phyloP scores from a whole-genome alignment of 257 asterid species.

The Lantana camara region DNA sequence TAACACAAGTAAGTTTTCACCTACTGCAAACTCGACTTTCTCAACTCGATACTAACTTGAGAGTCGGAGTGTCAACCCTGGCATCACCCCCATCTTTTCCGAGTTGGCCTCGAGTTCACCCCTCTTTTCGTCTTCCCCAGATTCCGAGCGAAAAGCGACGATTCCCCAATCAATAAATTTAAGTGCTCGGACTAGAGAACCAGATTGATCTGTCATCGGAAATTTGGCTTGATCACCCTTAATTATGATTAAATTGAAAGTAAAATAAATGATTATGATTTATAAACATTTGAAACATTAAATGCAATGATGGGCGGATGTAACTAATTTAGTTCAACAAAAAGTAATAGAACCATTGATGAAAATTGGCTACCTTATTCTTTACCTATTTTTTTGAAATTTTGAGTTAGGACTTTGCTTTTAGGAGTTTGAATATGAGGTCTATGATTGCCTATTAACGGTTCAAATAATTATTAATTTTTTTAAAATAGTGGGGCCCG shows the following conservation, averaged over 20 bases:
- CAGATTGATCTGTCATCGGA: no score
- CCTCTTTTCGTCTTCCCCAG: neutral
- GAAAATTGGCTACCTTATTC: constrained; percentile 5
- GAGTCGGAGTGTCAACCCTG: no score
- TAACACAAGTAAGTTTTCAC: no score
- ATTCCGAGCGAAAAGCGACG: no score
- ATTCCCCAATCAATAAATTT: no score
- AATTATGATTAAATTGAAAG: no score
- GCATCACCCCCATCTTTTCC: no score
- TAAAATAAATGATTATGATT: neutral
- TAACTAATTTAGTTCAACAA: constrained; percentile 1
- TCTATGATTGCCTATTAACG: constrained; percentile 57
- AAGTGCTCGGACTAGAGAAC: no score
- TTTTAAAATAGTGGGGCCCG: constrained; percentile 32
- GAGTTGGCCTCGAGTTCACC: no score
- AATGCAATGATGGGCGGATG: constrained; percentile 25
- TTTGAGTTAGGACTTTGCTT: constrained; percentile 14
- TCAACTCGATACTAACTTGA: no score
- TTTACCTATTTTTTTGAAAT: neutral
- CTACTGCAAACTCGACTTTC: no score
- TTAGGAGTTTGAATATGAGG: constrained; percentile 46
- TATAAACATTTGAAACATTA: neutral
- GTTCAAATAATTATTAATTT: constrained; percentile 39
- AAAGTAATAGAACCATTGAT: constrained; percentile 19
- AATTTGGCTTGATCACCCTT: no score